Evolutionary conservation across 2,329 filamentous ascomycete genomes (phyloP).

Genomic region (Pyrenophora graminea): DNA sequence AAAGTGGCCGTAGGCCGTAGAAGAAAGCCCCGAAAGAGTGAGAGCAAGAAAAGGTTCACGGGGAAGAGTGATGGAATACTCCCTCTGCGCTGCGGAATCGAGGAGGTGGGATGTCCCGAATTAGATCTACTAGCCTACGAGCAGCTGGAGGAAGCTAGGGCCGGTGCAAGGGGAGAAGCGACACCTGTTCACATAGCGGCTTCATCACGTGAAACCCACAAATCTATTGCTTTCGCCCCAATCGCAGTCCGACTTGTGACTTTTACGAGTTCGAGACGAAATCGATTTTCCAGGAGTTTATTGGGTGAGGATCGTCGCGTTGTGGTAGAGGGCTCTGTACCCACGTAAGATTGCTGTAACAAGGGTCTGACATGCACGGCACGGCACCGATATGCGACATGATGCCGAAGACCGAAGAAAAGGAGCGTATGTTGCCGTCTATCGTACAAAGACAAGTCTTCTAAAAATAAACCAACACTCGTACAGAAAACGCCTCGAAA

Average conservation of each 20-base stretch:
- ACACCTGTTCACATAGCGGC: constrained; percentile 16
- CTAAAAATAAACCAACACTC: constrained; percentile 1
- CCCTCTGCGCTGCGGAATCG: constrained; percentile 30
- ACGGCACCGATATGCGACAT: background rate
- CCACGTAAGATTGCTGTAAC: too few relatives aligned
- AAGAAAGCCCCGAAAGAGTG: constrained; percentile 15
- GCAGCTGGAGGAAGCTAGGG: constrained; percentile 20
- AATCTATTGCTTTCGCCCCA: constrained; percentile 6
- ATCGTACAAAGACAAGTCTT: constrained; percentile 5
- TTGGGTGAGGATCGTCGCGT: background rate
- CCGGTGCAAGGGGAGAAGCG: constrained; percentile 19
- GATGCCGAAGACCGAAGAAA: background rate
- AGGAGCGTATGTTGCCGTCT: background rate
- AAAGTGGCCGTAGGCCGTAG: constrained; percentile 18
- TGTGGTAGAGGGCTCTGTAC: too few relatives aligned
- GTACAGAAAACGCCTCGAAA: constrained; percentile 17
- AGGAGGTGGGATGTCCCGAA: constrained; percentile 31
- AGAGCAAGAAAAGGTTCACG: constrained; percentile 18
- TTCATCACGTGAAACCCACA: constrained; percentile 15
- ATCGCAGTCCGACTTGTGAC: background rate
- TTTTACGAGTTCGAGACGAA: too few relatives aligned
- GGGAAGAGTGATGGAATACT: constrained; percentile 19
- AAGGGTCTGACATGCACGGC: background rate
- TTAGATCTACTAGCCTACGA: constrained; percentile 27
- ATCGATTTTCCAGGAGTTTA: too few relatives aligned